phyloP scores from a whole-genome alignment of 352 stramenopile species.

The Pythium brachiatum region DNA sequence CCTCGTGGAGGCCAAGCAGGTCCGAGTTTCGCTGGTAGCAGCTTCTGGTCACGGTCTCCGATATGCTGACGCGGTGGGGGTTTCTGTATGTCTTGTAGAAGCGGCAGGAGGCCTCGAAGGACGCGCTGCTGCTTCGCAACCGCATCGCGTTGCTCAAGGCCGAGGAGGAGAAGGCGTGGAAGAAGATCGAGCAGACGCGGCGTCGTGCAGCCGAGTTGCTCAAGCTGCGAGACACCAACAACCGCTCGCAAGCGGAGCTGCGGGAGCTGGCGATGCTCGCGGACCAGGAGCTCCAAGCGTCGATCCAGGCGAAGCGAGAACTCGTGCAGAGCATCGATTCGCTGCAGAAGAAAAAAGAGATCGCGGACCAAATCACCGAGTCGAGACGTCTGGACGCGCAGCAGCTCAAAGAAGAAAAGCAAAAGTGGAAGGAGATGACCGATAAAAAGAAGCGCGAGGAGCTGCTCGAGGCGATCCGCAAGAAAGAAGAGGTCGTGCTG shows the following conservation, averaged over 20 bases:
- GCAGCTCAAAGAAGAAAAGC: slow-evolving; percentile 83
- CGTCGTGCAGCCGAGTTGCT: slow-evolving; percentile 66
- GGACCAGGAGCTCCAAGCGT: slow-evolving; percentile 64
- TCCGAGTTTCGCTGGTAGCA: slow-evolving; percentile 10
- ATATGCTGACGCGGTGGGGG: not conserved
- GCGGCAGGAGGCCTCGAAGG: slow-evolving; percentile 72
- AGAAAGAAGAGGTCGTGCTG: slow-evolving; percentile 63
- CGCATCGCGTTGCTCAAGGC: slow-evolving; percentile 78
- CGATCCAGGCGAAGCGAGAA: slow-evolving; percentile 70
- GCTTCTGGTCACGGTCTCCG: not conserved
- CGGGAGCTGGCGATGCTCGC: slow-evolving; percentile 53
- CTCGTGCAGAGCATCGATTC: slow-evolving; percentile 78
- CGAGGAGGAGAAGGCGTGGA: slow-evolving; percentile 81
- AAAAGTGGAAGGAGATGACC: slow-evolving; percentile 67
- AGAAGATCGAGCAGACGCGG: slow-evolving; percentile 84
- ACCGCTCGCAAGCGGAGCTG: slow-evolving; percentile 55
- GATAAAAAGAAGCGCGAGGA: slow-evolving; percentile 69
- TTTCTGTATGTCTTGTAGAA: slow-evolving; percentile 30
- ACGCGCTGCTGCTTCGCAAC: slow-evolving; percentile 74
- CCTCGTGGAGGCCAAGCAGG: slow-evolving; percentile 80
- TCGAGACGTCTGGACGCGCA: slow-evolving; percentile 56
- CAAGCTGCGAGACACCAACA: slow-evolving; percentile 67
- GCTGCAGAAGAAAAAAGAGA: slow-evolving; percentile 79
- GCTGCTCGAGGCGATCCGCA: slow-evolving; percentile 56
- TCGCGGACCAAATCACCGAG: slow-evolving; percentile 65